Base-by-base conservation (phyloP, 2,329 filamentous ascomycete species). In the Saccharata proteae region DNA sequence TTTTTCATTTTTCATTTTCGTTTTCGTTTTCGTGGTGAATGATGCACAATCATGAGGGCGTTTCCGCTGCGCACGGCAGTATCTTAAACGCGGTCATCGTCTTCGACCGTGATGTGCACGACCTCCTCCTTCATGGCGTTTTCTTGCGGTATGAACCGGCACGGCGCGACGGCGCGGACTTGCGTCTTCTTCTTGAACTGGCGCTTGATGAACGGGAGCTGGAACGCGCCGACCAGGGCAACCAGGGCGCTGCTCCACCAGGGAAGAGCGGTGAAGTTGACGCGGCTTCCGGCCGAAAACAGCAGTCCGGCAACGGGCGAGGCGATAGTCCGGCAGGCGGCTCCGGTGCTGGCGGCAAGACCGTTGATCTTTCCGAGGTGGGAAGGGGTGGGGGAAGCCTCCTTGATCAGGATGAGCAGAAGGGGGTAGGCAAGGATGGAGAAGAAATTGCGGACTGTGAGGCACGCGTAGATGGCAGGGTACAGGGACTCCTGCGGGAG, bases 341-440 rank as follows among this genome's bases (percentile, higher is more conserved):
- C 80, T n/a, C 77, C 78, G 2, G 72, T 77, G 3, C 73, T 77
- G 38, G 80, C 80, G 28, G 77, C 77, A 6, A 82, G 57, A 0
- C 78, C 78, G 40, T 83, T 83, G 50, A 83, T 78, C 43, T 71
- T 75, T 1, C 78, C 78, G 11, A 83, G 61, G 4, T 72, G 67
- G 1, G 64, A 65, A 3, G 71, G 61, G 4, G 70, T 67, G 0
- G 77, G 75, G 4, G 74, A 71, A 1, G 78, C 74, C 55, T 82
- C 74, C 51, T 83, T 83, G 45, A 83, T 67, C 32, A 83, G 61
- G 38, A 83, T 81, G 16, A 83, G 61, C 1, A 78, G 64, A 6
- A 79, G 66, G 0, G 77, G 78, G 21, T 77, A 79, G 14, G 69
- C 71, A 8, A 82, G 62, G 40, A 82, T 80, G 6, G 74, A 75